Evolutionary conservation across 2,329 filamentous ascomycete genomes (phyloP), one percentile per base, ranked within the genome.

Genomic region (Aspergillus vadensis): DNA sequence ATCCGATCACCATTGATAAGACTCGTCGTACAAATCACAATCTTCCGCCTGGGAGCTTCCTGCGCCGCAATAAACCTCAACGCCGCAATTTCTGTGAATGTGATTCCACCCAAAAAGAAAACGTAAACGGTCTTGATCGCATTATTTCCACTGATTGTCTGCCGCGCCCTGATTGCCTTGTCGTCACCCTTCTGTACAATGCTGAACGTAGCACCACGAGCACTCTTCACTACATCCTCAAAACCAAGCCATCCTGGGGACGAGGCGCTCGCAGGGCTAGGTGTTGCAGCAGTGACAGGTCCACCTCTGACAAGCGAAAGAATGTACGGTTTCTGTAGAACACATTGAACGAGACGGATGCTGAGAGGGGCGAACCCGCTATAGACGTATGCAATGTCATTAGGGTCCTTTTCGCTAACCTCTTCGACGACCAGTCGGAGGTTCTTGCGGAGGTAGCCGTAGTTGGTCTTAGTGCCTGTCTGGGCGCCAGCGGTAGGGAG

Each of bases 71-170:
- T 89, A 73, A 97, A 98, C 57, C 96, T 85, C 72, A 99, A 75
- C 19, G 96, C 95, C 43, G 96, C 92, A 74, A 99, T 94, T 77
- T 99, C 95, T 0, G 95, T 94, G 72, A 96, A 97, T 0, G 92
- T 97, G 58, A 99, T 91, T 2, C 95, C 96, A n/a, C 95, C 95
- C 17, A 99, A 81, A 77, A 98, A 98, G 68, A 98, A 96, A n/a
- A 99, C 88, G 71, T 97, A 91, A 0, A 96, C 89, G 0, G 91
- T 94, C 81, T 97, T 96, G 74, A 88, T 88, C 54, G 86, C 86
- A 15, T 85, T 85, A 52, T 82, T 87, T 0, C 92, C 91, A 50
- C 91, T 91, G 41, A 99, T 81, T 25, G 96, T 85, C 62, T 91
- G 89, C 59, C 92, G 84, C 15, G 94, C 94, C 70, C 94, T 93